Evolutionary conservation across 1,284 basidiomycete genomes (phyloP).

Genomic region (Schizophyllum commune): DNA sequence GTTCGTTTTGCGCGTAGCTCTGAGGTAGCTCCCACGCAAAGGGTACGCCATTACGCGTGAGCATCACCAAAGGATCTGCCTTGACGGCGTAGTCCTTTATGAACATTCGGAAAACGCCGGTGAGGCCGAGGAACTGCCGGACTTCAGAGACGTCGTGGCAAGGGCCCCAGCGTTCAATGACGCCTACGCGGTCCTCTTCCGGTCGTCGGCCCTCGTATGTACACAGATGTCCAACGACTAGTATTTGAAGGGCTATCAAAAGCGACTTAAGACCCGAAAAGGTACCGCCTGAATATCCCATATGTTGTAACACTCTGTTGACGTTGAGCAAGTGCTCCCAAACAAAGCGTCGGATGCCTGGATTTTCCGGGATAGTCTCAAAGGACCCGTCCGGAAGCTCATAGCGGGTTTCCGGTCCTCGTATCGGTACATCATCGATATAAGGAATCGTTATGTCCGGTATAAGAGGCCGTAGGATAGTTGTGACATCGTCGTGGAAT

Average conservation of each 20-base stretch:
- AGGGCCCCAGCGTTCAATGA: constrained; percentile 19
- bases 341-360: constrained; percentile 18
- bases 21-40: constrained; percentile 18
- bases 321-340: constrained; percentile 18
- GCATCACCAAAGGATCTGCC: constrained; percentile 16
- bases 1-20: constrained; percentile 14
- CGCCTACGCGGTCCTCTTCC: constrained; percentile 14
- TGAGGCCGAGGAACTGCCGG: constrained; percentile 21
- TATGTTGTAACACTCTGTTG: constrained; percentile 20
- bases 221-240: constrained; percentile 21
- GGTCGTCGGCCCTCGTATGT: constrained; percentile 18
- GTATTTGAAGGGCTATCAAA: constrained; percentile 12
- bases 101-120: constrained; percentile 19
- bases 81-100: constrained; percentile 20
- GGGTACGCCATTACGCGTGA: constrained; percentile 20
- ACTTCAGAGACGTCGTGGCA: constrained; percentile 18
- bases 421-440: constrained; percentile 19
- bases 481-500: constrained; percentile 20
- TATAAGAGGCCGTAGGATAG: constrained; percentile 22
- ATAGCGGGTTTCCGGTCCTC: constrained; percentile 18
- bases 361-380: constrained; percentile 17
- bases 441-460: constrained; percentile 15
- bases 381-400: constrained; percentile 11
- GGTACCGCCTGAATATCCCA: constrained; percentile 18
- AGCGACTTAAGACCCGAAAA: constrained; percentile 20